Conservation (phyloP, 2,329 filamentous ascomycete genomes). For the Pyrenophora teres region DNA sequence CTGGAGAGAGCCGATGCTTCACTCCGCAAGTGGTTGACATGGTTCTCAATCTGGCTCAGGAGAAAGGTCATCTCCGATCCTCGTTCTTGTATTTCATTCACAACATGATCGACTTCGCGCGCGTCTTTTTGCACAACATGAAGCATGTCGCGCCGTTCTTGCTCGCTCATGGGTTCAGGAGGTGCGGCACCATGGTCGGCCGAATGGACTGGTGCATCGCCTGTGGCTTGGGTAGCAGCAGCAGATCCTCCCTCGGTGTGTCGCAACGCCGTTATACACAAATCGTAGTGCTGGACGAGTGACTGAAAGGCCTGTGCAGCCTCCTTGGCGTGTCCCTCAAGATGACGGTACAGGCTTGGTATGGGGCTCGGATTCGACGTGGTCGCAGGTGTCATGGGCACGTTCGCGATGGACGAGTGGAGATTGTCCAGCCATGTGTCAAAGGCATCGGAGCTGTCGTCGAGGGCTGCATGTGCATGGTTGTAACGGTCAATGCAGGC, state of each 20-base stretch:
- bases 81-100: slow-evolving; percentile 72
- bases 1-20: slow-evolving; percentile 63
- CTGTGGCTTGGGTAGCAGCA: slow-evolving; percentile 51
- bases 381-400: slow-evolving; percentile 38
- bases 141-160: slow-evolving; percentile 82
- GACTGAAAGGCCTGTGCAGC: slow-evolving; percentile 83
- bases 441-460: slow-evolving; percentile 65
- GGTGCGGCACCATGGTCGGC: slow-evolving; percentile 45
- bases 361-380: slow-evolving; percentile 48
- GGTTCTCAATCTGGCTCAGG: slow-evolving; percentile 65
- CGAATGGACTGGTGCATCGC: slow-evolving; percentile 40
- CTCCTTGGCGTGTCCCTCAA: slow-evolving; percentile 76
- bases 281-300: slow-evolving; percentile 85
- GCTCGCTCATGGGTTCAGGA: slow-evolving; percentile 72
- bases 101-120: slow-evolving; percentile 65
- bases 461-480: slow-evolving; percentile 65
- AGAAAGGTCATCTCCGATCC: slow-evolving; percentile 77
- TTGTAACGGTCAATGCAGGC: slow-evolving; percentile 73
- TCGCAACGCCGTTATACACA: slow-evolving; percentile 88
- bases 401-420: slow-evolving; percentile 41
- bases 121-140: slow-evolving; percentile 75
- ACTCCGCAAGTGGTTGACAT: slow-evolving; percentile 62
- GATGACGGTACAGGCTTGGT: slow-evolving; percentile 53
- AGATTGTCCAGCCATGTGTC: slow-evolving; percentile 67
- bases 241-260: slow-evolving; percentile 72